Conservation (phyloP, 1,284 basidiomycete species). For the Fistulinella staudtii region DNA sequence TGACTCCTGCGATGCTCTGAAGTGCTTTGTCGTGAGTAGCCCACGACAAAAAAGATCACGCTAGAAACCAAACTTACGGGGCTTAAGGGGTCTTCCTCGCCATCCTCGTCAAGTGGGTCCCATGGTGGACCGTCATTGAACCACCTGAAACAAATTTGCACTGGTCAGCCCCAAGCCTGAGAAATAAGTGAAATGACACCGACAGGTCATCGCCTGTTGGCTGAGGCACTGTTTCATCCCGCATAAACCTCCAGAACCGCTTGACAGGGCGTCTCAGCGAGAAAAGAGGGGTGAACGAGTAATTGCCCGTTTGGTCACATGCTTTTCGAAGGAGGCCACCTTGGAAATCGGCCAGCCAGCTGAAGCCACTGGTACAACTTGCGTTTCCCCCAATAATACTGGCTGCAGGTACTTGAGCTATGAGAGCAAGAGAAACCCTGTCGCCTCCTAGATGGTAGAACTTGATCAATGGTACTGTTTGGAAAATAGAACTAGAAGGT, state of each 20-base stretch:
- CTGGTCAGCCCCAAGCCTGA: no score
- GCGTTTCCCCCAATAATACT: background rate
- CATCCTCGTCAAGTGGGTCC: background rate
- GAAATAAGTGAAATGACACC: background rate
- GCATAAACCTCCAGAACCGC: slow-evolving; percentile 7
- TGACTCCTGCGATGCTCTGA: no score
- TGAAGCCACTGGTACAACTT: background rate
- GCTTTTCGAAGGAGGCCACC: slow-evolving; percentile 10
- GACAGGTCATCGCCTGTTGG: slow-evolving; percentile 7
- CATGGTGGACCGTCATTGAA: background rate
- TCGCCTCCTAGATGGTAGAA: slow-evolving; percentile 11
- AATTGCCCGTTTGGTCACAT: slow-evolving; percentile 2
- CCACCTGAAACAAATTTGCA: no score
- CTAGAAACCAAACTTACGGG: background rate
- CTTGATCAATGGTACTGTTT: background rate
- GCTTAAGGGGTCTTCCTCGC: background rate
- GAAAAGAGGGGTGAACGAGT: slow-evolving; percentile 10
- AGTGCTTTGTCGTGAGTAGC: no score
- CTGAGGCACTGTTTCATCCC: slow-evolving; percentile 4
- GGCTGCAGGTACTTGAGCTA: background rate
- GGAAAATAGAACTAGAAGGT: background rate
- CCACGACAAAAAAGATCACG: background rate
- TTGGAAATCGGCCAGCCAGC: slow-evolving; percentile 8
- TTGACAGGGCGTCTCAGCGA: slow-evolving; percentile 5
- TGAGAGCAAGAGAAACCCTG: slow-evolving; percentile 12